Evolutionary conservation across 352 stramenopile species (phyloP), one percentile per base, ranked within the genome.

Genomic region (Phytopythium chamaehyphon): DNA sequence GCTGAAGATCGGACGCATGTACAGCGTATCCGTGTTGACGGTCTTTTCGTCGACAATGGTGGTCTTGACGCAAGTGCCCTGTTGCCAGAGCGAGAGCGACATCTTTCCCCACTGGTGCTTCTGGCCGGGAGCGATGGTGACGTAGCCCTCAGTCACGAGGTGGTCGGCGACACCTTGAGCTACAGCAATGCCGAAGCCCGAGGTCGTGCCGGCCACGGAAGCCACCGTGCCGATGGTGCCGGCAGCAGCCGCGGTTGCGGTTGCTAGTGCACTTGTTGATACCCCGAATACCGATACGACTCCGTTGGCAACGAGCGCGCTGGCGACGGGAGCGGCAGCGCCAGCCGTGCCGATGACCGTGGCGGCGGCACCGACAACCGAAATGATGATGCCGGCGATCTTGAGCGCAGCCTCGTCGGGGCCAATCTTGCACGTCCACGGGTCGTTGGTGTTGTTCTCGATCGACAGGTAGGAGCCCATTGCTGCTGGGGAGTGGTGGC

Each of bases 1-100:
- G 24, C 66, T 76, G 61, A 83, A 83, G 62, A 80, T 80, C 19
- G 66, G 69, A 43, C 67, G 66, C 69, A 76, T 77, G 65, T 78
- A 78, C 10, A 78, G 16, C 37, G 64, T 74, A 43, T 71, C 58
- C 7, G 61, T 71, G 1, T 53, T 65, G 22, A 83, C 66, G 0
- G 66, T 69, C 3, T 53, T 47, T 40, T 76, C 59, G 40, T 78
- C 53, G 21, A 69, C 40, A 55, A 74, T 67, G 11, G 55, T 65
- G n/a, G 71, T 76, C 43, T 62, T 64, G 6, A 77, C 58, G 38
- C 71, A 79, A 0, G 61, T 73, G 43, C 60, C 69, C 36, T 79
- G 71, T 46, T 79, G 68, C 69, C 66, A 83, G 3, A 79, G 66
- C 47, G 66, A 76, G 8, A 77, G 59, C 26, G 58, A 64, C 63